A percentile compares a stretch with the other conserved stretches of the same genome.
These are phyloP conservation scores for Pneumocystis wakefieldiae DNA, from an alignment of 1,139 yeast genomes.

Conservation along the genomic window DNA sequence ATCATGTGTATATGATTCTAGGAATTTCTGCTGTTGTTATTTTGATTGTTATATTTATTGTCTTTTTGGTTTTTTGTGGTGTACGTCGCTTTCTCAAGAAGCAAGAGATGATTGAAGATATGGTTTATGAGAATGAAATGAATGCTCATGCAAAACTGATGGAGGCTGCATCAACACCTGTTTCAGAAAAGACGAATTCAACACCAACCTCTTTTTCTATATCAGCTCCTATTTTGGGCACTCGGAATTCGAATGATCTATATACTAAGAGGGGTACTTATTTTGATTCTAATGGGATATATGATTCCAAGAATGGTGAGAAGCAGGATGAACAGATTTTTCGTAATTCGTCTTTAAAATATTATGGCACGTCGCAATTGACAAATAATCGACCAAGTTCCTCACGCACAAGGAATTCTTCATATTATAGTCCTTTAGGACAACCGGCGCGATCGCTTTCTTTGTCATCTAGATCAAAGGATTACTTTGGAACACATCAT, in stretches of 20 bases:
- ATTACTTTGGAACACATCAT: not conserved
- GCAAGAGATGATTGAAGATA: not conserved
- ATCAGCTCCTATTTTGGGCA: not conserved
- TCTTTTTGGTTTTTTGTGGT: not conserved
- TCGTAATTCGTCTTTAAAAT: not conserved
- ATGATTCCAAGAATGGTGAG: not conserved
- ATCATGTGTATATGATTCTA: not conserved
- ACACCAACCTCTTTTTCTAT: not conserved
- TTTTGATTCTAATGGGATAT: not conserved
- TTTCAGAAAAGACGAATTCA: not conserved
- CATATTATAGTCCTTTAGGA: not conserved
- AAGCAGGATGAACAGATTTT: not conserved
- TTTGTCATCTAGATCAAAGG: not conserved
- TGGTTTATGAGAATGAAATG: not conserved
- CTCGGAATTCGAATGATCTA: not conserved
- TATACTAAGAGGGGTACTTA: not conserved
- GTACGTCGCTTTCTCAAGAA: not conserved
- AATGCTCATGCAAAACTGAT: not conserved
- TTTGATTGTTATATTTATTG: not conserved
- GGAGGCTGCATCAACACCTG: not conserved
- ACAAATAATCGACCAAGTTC: not conserved
- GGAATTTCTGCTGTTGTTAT: not conserved
- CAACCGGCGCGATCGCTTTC: not conserved
- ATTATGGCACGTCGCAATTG: not conserved
- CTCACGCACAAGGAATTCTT: not conserved